Percentiles rank a stretch among this genome's conserved stretches.
These are phyloP conservation scores for Calamus simplicifolius DNA, from an alignment of 176 grass and related monocot species.

Conservation along the genomic window DNA sequence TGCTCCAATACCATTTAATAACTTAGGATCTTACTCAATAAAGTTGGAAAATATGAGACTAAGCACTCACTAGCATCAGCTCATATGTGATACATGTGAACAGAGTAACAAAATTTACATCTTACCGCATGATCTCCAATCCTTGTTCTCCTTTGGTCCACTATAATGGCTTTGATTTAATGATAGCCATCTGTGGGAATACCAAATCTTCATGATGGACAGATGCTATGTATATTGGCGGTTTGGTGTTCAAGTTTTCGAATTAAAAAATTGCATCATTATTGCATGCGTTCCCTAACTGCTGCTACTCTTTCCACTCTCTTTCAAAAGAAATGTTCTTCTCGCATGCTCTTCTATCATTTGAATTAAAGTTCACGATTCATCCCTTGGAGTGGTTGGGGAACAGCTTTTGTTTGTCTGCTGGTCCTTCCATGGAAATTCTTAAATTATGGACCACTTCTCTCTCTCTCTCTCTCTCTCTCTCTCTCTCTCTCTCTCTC, in stretches of 20 bases:
- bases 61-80: too few species aligned
- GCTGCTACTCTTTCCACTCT: not conserved
- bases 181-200: too few species aligned
- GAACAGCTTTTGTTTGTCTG: slow-evolving; percentile 4
- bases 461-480: slow-evolving; percentile 1
- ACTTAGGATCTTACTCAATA: too few species aligned
- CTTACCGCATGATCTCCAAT: too few species aligned
- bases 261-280: not conserved
- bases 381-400: slow-evolving; percentile 22
- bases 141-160: not conserved
- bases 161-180: not conserved
- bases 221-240: not conserved
- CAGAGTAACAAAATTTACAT: too few species aligned
- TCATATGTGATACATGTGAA: too few species aligned
- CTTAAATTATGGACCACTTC: not conserved
- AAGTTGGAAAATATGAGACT: too few species aligned
- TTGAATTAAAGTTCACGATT: slow-evolving; percentile 37
- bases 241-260: slow-evolving; percentile 1
- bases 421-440: not conserved
- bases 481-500: not conserved
- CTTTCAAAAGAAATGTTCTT: not conserved
- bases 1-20: too few species aligned
- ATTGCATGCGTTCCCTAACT: slow-evolving; percentile 2
- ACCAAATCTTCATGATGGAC: not conserved
- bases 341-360: slow-evolving; percentile 12